These are phyloP conservation scores for Coelastrella sp. DNA, from an alignment of 139 green algal genomes.

Conservation along the genomic window DNA sequence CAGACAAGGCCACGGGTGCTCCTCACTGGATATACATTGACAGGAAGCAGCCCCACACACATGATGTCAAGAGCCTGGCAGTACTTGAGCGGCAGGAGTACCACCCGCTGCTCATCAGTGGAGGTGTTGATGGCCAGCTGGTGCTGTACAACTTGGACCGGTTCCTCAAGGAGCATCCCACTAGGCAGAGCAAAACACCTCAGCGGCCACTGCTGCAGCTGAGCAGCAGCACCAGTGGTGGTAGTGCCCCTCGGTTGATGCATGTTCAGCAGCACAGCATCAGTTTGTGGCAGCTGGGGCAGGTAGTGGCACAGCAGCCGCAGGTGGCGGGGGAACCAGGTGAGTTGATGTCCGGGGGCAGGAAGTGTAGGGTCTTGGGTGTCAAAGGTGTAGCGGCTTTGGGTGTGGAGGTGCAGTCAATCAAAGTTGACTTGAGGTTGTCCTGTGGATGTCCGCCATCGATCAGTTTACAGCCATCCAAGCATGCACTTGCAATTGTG, in stretches of 20 bases:
- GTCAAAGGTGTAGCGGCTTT: slow-evolving; percentile 26
- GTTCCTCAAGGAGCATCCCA: slow-evolving; percentile 75
- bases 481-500: too few relatives aligned
- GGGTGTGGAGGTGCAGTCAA: too few relatives aligned
- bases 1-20: slow-evolving; percentile 32
- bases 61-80: slow-evolving; percentile 87
- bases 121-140: slow-evolving; percentile 85
- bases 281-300: slow-evolving; percentile 76
- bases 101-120: slow-evolving; percentile 77
- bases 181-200: slow-evolving; percentile 71
- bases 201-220: slow-evolving; percentile 78
- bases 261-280: slow-evolving; percentile 59
- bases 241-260: slow-evolving; percentile 55
- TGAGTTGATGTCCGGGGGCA: slow-evolving; percentile 15
- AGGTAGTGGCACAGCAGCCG: neutral
- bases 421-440: too few relatives aligned
- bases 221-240: slow-evolving; percentile 47
- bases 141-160: slow-evolving; percentile 65
- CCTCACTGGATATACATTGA: slow-evolving; percentile 81
- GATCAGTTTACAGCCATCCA: too few relatives aligned
- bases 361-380: slow-evolving; percentile 37
- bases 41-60: slow-evolving; percentile 86
- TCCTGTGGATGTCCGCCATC: too few relatives aligned
- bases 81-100: slow-evolving; percentile 54
- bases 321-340: slow-evolving; percentile 32